phyloP scores from a whole-genome alignment of 345 rosid genomes.

The Salix viminalis region DNA sequence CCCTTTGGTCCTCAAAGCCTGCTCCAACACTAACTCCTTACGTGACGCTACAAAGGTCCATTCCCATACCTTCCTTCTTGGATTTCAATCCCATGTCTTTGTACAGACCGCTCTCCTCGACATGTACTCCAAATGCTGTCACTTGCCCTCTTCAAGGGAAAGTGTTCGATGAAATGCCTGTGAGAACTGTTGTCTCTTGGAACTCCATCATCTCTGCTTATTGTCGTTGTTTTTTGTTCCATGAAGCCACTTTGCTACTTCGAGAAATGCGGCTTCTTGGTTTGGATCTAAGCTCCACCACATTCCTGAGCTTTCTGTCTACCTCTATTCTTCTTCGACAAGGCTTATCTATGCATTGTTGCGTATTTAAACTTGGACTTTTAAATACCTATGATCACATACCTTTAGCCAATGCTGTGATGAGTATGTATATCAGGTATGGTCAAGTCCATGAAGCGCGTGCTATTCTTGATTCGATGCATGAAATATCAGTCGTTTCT shows the following conservation, averaged over 20 bases:
- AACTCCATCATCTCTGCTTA: conserved; percentile 30
- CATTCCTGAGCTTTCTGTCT: conserved; percentile 20
- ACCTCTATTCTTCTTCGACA: conserved; percentile 15
- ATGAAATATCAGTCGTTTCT: conserved; percentile 21
- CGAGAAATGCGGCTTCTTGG: conserved; percentile 29
- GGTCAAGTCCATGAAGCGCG: conserved; percentile 24
- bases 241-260: conserved; percentile 12
- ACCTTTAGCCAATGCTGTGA: conserved; percentile 25
- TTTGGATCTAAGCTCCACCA: conserved; percentile 20
- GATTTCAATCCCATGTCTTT: conserved; percentile 16
- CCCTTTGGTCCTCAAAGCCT: conserved; percentile 27
- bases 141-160: conserved; percentile 10
- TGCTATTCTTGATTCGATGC: conserved; percentile 20
- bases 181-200: conserved; percentile 23
- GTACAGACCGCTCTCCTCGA: conserved; percentile 24
- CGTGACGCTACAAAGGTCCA: conserved; percentile 12
- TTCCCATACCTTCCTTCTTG: conserved; percentile 10
- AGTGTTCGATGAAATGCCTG: conserved; percentile 29
- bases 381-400: conserved; percentile 16
- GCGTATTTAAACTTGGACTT: conserved; percentile 24
- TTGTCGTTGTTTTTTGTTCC: conserved; percentile 11
- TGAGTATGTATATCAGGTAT: conserved; percentile 22
- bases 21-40: conserved; percentile 10
- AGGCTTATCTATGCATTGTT: conserved; percentile 31
- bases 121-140: conserved; percentile 24